Evolutionary conservation across 1,284 basidiomycete genomes (phyloP), one percentile per base, ranked within the genome.

Genomic region (Boletellus dicymbophilus): DNA sequence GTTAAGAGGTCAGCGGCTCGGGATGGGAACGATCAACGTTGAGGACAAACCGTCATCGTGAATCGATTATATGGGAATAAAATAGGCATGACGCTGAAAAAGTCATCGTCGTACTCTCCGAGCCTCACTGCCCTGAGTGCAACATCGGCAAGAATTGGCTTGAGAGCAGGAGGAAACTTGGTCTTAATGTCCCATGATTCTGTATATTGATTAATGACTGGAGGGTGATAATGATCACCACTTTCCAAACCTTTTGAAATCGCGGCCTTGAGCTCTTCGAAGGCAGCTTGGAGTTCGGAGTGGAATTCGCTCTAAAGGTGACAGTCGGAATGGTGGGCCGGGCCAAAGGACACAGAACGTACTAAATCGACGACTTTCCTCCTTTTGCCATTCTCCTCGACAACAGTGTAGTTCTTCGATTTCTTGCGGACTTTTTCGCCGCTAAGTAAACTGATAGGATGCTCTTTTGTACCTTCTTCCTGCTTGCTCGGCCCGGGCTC

Each of bases 1-100:
- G 33, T 36, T 18, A 36, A 22, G 4, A 30, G 3, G 44, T 65
- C 27, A 67, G 55, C 15, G 0, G 9, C 25, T 22, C 21, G 33
- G 18, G 28, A 10, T 28, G 12, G 9, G 9, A n/a, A 25, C 3
- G 15, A 15, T 3, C 5, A 30, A 47, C 6, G 34, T 36, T 4
- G 13, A 16, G 36, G 18, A 70, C 82, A 42, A 48, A 88, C 87
- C 44, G 75, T 86, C 88, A 91, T 91, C 0, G 90, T 92, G 68
- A 91, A 96, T 59, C 90, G 88, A 70, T 97, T 97, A 67, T 96
- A 96, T 0, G 93, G 93, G 63, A 97, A 95, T 37, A 96, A 72
- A 26, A 74, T 77, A 0, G 94, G 93, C 83, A 97, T 88, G 33
- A 88, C 75, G 61, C 85, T 87, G 74, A 96, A 96, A 66, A 95